A percentile compares a stretch with the other conserved stretches of the same genome.
phyloP scores from a whole-genome alignment of 176 grass and related monocot species.

The Bonia amplexicaulis region DNA sequence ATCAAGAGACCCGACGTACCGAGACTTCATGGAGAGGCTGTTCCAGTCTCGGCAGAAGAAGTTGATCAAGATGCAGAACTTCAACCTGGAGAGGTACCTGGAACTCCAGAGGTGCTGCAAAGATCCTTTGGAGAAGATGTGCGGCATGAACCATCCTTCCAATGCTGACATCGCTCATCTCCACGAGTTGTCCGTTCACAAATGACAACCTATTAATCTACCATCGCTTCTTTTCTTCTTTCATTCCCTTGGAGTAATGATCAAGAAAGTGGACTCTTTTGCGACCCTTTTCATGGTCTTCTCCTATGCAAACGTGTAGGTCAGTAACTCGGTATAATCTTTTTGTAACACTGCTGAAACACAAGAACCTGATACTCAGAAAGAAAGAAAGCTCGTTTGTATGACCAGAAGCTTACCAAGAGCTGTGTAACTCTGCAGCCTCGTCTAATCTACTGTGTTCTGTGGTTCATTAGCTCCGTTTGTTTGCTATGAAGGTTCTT shows the following conservation, averaged over 20 bases:
- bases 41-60: conserved; percentile 75
- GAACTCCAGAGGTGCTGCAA: conserved; percentile 85
- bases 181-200: conserved; percentile 50
- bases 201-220: conserved; percentile 47
- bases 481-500: not conserved
- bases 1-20: conserved; percentile 86
- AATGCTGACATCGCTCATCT: conserved; percentile 43
- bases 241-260: conserved; percentile 20
- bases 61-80: conserved; percentile 65
- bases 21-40: conserved; percentile 90
- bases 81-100: conserved; percentile 68
- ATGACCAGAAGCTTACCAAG: conserved; percentile 12
- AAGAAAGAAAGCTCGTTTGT: conserved; percentile 9
- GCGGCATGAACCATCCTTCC: conserved; percentile 16
- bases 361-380: conserved; percentile 24
- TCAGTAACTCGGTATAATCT: not conserved
- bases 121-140: conserved; percentile 59
- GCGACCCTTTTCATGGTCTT: conserved; percentile 23
- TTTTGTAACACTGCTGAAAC: conserved; percentile 27
- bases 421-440: conserved; percentile 24
- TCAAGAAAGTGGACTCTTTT: conserved; percentile 11
- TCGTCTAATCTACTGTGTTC: conserved; percentile 16
- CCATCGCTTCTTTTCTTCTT: conserved; percentile 22
- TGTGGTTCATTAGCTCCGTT: not conserved
- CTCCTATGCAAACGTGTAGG: conserved; percentile 38